Evolutionary conservation across 2,329 filamentous ascomycete genomes (phyloP).

Genomic region (Diaporthe destruens): DNA sequence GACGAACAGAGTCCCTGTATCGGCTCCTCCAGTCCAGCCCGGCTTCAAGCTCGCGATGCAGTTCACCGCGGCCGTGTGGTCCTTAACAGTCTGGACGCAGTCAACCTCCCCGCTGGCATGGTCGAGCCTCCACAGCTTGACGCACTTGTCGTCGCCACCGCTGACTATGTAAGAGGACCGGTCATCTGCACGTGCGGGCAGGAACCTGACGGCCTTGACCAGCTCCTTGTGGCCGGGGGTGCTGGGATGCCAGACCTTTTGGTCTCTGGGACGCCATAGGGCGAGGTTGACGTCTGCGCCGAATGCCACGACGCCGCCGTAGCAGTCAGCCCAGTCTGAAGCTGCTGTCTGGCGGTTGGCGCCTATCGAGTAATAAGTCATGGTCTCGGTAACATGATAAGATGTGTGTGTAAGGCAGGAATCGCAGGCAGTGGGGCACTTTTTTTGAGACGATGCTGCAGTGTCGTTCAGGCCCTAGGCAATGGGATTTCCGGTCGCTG

Average conservation of each 20-base stretch:
- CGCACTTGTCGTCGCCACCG: constrained; percentile 83
- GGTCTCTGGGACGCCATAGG: constrained; percentile 76
- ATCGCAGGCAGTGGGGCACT: constrained; percentile 20
- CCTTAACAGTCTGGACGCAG: constrained; percentile 67
- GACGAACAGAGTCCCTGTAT: constrained; percentile 65
- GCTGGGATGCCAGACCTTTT: constrained; percentile 24
- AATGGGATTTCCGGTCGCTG: too few relatives aligned
- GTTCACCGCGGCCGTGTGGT: constrained; percentile 83
- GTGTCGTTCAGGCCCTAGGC: neutral
- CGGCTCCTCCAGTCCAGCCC: neutral
- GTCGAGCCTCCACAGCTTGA: constrained; percentile 76
- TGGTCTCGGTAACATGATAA: constrained; percentile 37
- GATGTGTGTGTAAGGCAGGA: constrained; percentile 7
- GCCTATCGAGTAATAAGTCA: constrained; percentile 77
- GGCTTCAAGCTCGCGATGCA: constrained; percentile 64
- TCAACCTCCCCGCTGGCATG: constrained; percentile 49
- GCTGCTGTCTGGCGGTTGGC: constrained; percentile 91
- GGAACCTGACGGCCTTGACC: constrained; percentile 87
- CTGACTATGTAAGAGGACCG: constrained; percentile 74
- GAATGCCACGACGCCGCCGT: constrained; percentile 80
- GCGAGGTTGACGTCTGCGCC: constrained; percentile 91
- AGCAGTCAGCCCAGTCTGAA: constrained; percentile 82
- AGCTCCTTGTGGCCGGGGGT: constrained; percentile 76
- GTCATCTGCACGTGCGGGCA: constrained; percentile 64
- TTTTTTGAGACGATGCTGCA: neutral